A percentile compares a stretch with the other conserved stretches of the same genome.
phyloP scores from a whole-genome alignment of 306 rosid species.

The Medicago truncatula region DNA sequence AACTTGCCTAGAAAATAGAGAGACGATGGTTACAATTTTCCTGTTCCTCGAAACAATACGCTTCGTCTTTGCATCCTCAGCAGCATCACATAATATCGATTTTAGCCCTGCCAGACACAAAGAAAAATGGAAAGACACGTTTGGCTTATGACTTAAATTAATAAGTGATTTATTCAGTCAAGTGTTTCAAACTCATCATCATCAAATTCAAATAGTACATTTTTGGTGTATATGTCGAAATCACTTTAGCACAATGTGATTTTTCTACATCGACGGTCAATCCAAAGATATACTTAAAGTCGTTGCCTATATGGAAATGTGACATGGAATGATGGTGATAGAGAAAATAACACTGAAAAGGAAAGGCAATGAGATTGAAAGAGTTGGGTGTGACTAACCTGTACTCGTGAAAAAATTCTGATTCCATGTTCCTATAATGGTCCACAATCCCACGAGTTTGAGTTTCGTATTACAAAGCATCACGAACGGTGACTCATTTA shows the following conservation, averaged over 20 bases:
- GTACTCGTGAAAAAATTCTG: background rate
- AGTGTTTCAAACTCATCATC: too few relatives aligned
- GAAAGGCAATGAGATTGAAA: background rate
- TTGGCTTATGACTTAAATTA: too few relatives aligned
- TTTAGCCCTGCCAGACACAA: conserved; percentile 11
- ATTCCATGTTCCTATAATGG: conserved; percentile 29
- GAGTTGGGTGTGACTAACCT: conserved; percentile 25
- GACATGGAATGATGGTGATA: conserved; percentile 2
- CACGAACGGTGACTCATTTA: conserved; percentile 5
- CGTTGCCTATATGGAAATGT: background rate
- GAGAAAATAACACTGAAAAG: conserved; percentile 23
- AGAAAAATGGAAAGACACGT: too few relatives aligned
- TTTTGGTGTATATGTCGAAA: too few relatives aligned
- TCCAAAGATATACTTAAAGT: background rate
- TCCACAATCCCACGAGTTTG: conserved; percentile 19
- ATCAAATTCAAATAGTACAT: too few relatives aligned
- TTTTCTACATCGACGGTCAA: background rate
- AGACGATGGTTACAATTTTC: background rate
- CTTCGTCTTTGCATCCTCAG: background rate
- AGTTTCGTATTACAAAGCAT: background rate
- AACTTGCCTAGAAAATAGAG: conserved; percentile 40
- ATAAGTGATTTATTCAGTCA: background rate
- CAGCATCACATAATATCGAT: background rate
- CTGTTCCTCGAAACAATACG: conserved; percentile 33
- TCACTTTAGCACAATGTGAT: too few relatives aligned